These are phyloP conservation scores for Aspergillus uvarum DNA, from an alignment of 2,329 filamentous ascomycete genomes.

Conservation along the genomic window DNA sequence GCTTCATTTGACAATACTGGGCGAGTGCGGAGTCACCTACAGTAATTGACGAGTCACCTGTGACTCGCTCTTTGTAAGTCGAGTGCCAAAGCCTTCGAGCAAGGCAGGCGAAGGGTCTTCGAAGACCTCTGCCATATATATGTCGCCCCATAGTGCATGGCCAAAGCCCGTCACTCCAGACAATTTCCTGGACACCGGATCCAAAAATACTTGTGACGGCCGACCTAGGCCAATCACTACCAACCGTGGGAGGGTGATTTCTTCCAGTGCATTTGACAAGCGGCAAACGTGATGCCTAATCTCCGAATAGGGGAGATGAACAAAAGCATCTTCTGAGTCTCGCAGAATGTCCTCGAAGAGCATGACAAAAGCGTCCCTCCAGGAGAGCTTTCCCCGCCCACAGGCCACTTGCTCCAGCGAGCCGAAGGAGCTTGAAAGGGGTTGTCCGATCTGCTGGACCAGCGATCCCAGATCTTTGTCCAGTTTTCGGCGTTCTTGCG, in stretches of 20 bases:
- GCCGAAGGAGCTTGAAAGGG: constrained; percentile 53
- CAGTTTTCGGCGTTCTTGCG: constrained; percentile 31
- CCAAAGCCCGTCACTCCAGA: constrained; percentile 55
- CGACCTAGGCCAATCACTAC: constrained; percentile 52
- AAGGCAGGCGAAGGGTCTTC: constrained; percentile 37
- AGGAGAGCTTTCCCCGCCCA: constrained; percentile 49
- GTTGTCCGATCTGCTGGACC: constrained; percentile 44
- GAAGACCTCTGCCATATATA: constrained; percentile 54
- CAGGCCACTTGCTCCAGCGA: constrained; percentile 48
- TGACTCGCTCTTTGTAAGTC: constrained; percentile 21
- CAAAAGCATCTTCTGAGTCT: constrained; percentile 59
- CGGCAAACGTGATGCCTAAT: constrained; percentile 52
- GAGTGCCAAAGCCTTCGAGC: constrained; percentile 37
- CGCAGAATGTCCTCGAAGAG: constrained; percentile 56
- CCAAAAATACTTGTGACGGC: constrained; percentile 53
- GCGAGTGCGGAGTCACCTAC: constrained; percentile 26
- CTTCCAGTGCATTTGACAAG: constrained; percentile 48
- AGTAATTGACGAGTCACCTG: constrained; percentile 35
- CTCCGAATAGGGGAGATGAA: constrained; percentile 57
- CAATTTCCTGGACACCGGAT: constrained; percentile 49
- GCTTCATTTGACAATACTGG: neutral
- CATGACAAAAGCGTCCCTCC: constrained; percentile 53
- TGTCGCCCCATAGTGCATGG: constrained; percentile 57
- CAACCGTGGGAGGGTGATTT: constrained; percentile 53
- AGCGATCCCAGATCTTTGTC: constrained; percentile 38